phyloP scores from a whole-genome alignment of 805 yeast genomes.

The Monosporozyma solicola region DNA sequence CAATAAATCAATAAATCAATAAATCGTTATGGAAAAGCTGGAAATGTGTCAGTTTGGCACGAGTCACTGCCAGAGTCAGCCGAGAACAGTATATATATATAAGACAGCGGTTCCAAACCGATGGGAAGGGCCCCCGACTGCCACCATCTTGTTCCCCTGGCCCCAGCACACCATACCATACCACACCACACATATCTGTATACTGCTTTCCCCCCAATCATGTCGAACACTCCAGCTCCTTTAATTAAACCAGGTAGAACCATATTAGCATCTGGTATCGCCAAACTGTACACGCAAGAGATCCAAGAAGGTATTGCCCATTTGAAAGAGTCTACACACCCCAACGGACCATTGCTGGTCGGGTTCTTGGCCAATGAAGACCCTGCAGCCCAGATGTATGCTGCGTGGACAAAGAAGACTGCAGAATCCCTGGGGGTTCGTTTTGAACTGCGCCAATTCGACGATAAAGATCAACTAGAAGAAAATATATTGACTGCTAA shows the following conservation, averaged over 20 bases:
- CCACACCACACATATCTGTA: no score
- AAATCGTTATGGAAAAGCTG: no score
- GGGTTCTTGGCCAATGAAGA: constrained; percentile 89
- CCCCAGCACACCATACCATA: not conserved
- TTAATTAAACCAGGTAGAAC: constrained; percentile 52
- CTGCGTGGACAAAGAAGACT: constrained; percentile 92
- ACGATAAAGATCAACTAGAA: constrained; percentile 74
- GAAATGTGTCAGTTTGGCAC: no score
- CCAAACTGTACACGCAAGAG: constrained; percentile 73
- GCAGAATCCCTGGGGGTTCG: constrained; percentile 77
- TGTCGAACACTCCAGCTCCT: constrained; percentile 1
- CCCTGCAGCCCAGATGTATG: constrained; percentile 93
- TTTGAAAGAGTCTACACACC: constrained; percentile 26
- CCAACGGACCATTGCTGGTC: constrained; percentile 59
- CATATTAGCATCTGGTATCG: constrained; percentile 77
- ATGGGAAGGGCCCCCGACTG: no score
- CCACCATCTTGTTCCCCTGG: not conserved
- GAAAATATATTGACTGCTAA: constrained; percentile 78
- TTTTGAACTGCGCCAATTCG: constrained; percentile 64
- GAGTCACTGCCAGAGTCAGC: no score
- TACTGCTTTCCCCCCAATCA: not conserved
- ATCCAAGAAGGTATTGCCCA: constrained; percentile 47
- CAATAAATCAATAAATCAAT: no score
- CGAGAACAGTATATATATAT: not conserved
- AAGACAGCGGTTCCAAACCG: no score